Evolutionary conservation across 2,329 filamentous ascomycete genomes (phyloP).

Genomic region (Phyllosticta capitalensis): DNA sequence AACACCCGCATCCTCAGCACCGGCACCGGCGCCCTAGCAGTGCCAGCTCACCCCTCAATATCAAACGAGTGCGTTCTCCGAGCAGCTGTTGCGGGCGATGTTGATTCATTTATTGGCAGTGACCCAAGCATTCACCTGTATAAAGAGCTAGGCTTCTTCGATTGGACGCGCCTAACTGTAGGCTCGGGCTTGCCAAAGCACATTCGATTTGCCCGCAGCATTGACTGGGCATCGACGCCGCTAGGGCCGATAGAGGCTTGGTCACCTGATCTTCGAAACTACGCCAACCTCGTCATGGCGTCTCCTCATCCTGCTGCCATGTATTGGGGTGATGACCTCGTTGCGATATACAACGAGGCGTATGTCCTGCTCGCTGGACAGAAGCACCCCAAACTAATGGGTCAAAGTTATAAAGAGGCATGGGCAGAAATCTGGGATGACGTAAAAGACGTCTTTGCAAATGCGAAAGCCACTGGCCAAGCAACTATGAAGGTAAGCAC

Average conservation of each 20-base stretch:
- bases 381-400: constrained; percentile 71
- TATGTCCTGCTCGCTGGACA: constrained; percentile 64
- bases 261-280: constrained; percentile 60
- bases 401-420: constrained; percentile 55
- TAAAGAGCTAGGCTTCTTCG: constrained; percentile 51
- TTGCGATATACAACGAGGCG: constrained; percentile 63
- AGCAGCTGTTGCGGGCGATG: constrained; percentile 29
- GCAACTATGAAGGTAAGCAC: constrained; percentile 59
- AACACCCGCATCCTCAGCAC: constrained; percentile 3
- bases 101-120: constrained; percentile 30
- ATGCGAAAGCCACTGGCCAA: constrained; percentile 59
- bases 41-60: constrained; percentile 18
- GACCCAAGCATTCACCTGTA: constrained; percentile 14
- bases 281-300: constrained; percentile 72
- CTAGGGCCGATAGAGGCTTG: constrained; percentile 69
- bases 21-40: not conserved
- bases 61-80: constrained; percentile 33
- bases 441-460: constrained; percentile 58
- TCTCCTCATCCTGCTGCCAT: constrained; percentile 52
- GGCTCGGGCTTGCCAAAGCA: constrained; percentile 57
- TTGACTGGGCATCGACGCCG: constrained; percentile 64
- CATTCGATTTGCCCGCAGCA: constrained; percentile 60
- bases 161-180: constrained; percentile 68
- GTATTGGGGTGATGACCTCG: constrained; percentile 67
- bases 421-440: constrained; percentile 70